Base-by-base conservation (phyloP, 345 rosid species). In the Kernera saxatilis region DNA sequence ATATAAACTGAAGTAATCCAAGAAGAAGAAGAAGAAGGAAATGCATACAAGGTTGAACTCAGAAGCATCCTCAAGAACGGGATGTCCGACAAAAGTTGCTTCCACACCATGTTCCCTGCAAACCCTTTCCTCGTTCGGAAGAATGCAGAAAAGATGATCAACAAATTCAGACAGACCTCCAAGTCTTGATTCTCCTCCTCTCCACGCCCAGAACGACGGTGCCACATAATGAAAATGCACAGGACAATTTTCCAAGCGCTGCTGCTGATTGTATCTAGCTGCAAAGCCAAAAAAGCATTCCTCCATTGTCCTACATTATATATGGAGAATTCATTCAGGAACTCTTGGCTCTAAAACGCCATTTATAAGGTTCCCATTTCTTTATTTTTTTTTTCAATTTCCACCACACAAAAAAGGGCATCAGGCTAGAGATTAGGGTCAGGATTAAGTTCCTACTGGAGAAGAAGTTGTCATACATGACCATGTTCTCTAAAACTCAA, bases 131-230 rank as follows among this genome's bases (percentile, higher is more conserved):
- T 93, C 97, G 64, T 80, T 82, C 2, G 96, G 97, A 62, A 91
- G 97, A 83, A 93, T 91, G 66, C 98, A 91, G 44, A 93, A 86
- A 51, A 93, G 73, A 81, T 93, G 94, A 77, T 93, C 97, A 77
- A 93, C 87, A 67, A 86, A 88, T 59, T 78, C 64, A 63, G 90
- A 78, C 17, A 91, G 84, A 70, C 81, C 79, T 67, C 77, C 73
- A 36, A 93, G 90, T 64, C 98, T 85, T 54, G 82, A 81, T 48
- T 89, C 96, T 67, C 96, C 97, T 54, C 97, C 98, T 87, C 80
- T 89, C 97, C 98, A 93, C 1, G 97, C 98, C 98, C 98, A 91
- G 70, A 89, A 93, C 15, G 98, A 91, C 13, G 96, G 98, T 53
- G 98, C 95, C 5, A 91, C 97, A 54, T 85, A 93, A 77, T 93